Percentiles rank a stretch among this genome's conserved stretches.
Evolutionary conservation across 1,284 basidiomycete species (phyloP).

Genomic region (Tylopilus orsonianus): DNA sequence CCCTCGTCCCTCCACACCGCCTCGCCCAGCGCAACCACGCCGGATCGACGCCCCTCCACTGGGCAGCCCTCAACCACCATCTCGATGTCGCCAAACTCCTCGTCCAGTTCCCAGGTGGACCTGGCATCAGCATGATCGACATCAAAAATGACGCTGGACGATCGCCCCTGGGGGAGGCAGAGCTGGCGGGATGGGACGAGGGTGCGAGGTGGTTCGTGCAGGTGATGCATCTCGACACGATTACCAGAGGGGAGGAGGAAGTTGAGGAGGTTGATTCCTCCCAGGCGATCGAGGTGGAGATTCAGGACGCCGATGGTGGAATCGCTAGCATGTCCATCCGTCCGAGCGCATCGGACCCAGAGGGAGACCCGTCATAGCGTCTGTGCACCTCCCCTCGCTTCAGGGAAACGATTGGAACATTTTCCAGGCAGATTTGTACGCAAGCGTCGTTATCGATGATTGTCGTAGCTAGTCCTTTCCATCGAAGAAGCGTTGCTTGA

Average conservation of each 20-base stretch:
- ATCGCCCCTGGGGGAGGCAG: conserved; percentile 75
- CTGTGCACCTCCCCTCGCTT: too few relatives aligned
- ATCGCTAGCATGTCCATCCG: conserved; percentile 58
- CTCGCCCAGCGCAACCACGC: conserved; percentile 64
- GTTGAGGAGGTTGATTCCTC: conserved; percentile 36
- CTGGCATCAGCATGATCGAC: conserved; percentile 68
- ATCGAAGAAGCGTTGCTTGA: too few relatives aligned
- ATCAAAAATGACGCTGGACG: conserved; percentile 69
- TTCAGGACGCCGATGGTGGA: conserved; percentile 65
- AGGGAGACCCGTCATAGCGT: too few relatives aligned
- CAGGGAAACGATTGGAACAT: too few relatives aligned
- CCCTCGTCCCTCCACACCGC: conserved; percentile 57
- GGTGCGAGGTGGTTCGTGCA: conserved; percentile 73
- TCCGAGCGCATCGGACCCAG: conserved; percentile 33
- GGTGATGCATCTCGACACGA: conserved; percentile 67
- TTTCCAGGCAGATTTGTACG: too few relatives aligned
- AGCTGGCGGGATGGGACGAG: conserved; percentile 74
- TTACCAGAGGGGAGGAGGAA: conserved; percentile 25
- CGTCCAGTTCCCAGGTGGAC: conserved; percentile 54
- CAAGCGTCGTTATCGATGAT: too few relatives aligned
- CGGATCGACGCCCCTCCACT: conserved; percentile 81
- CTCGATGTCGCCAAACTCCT: conserved; percentile 66
- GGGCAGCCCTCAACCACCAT: conserved; percentile 85
- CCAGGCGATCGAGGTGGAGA: conserved; percentile 46
- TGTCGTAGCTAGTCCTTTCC: too few relatives aligned